phyloP scores from a whole-genome alignment of 2,329 filamentous ascomycete genomes.

The Botrytis hyacinthi region DNA sequence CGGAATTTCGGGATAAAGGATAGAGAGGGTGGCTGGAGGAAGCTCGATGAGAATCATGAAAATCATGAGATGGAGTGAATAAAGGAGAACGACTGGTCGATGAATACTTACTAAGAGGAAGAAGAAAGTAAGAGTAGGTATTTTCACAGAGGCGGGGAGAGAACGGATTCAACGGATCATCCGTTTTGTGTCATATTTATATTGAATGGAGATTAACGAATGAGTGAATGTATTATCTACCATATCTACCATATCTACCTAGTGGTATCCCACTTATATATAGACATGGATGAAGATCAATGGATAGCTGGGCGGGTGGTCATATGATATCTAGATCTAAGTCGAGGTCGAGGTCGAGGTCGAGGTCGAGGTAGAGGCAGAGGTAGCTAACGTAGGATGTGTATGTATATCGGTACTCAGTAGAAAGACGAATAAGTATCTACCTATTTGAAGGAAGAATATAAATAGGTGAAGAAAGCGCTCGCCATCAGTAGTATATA shows the following conservation, averaged over 20 bases:
- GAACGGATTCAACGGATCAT: not conserved
- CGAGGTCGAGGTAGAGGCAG: not conserved
- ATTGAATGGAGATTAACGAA: not conserved
- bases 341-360: not conserved
- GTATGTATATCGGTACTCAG: not conserved
- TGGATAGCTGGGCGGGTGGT: not conserved
- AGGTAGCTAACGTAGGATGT: not conserved
- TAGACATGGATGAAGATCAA: not conserved
- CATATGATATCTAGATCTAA: not conserved
- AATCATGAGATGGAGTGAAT: not conserved
- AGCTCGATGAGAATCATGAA: not conserved
- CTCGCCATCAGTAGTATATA: not conserved
- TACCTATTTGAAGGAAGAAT: not conserved
- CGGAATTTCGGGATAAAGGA: constrained; percentile 6
- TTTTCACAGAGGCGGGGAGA: not conserved
- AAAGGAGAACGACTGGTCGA: not conserved
- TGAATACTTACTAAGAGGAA: not conserved
- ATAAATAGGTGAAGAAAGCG: not conserved
- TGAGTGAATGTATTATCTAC: not conserved
- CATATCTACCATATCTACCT: not conserved
- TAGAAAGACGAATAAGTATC: not conserved
- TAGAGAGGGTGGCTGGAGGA: not conserved
- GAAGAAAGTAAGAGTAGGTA: not conserved
- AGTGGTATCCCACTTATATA: not conserved
- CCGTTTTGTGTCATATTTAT: not conserved